phyloP scores from a whole-genome alignment of 768 basidiomycete genomes.

The Basidioascus undulatus region DNA sequence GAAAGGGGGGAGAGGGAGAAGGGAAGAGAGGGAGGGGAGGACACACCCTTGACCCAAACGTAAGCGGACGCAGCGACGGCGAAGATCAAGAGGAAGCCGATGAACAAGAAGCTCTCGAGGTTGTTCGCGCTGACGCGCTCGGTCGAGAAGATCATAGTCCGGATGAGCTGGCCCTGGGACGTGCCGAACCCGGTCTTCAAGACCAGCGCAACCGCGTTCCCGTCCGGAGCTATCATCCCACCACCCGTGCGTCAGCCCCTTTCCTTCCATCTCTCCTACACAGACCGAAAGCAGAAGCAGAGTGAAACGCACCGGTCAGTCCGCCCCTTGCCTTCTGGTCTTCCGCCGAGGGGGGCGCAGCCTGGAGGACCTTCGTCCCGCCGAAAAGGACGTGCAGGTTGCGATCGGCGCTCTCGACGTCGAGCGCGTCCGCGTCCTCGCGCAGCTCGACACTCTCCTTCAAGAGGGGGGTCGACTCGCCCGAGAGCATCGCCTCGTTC shows the following conservation, averaged over 20 bases:
- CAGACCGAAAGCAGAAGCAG: neutral
- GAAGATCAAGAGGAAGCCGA: constrained; percentile 90
- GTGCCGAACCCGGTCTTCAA: constrained; percentile 93
- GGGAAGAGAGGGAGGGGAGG: neutral
- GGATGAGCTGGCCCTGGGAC: constrained; percentile 82
- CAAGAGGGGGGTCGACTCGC: constrained; percentile 86
- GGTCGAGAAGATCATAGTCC: constrained; percentile 97
- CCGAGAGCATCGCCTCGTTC: constrained; percentile 97
- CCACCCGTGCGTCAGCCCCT: constrained; percentile 19
- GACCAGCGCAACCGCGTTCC: constrained; percentile 75
- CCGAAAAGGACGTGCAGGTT: constrained; percentile 76
- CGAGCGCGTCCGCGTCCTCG: constrained; percentile 45
- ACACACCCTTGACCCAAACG: constrained; percentile 80
- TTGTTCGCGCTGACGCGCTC: constrained; percentile 95
- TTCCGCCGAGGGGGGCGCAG: constrained; percentile 25
- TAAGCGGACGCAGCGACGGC: constrained; percentile 96
- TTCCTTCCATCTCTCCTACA: too few species aligned
- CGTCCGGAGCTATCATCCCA: constrained; percentile 40
- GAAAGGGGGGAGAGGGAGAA: neutral
- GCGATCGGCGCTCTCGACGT: constrained; percentile 67
- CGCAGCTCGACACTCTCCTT: constrained; percentile 84
- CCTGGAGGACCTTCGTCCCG: constrained; percentile 90
- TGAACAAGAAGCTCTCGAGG: constrained; percentile 83
- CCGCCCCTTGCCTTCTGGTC: too few species aligned
- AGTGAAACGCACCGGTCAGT: constrained; percentile 18